Conservation (phyloP, 331 rosid species). For the Phaseolus coccineus region DNA sequence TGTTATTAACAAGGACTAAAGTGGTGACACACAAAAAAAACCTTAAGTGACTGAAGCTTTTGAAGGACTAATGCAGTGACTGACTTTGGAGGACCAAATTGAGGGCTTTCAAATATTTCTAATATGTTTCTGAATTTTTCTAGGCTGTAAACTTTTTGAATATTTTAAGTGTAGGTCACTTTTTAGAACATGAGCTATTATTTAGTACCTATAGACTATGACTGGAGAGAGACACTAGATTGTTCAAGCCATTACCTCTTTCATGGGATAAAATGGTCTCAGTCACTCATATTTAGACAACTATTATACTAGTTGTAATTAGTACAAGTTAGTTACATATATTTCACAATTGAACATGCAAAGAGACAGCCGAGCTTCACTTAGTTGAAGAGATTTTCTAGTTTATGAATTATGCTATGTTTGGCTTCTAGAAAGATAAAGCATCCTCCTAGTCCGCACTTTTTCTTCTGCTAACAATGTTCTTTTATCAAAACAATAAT, state of each 20-base stretch:
- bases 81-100: not conserved
- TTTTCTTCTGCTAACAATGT: not conserved
- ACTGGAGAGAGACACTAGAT: not conserved
- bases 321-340: not conserved
- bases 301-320: not conserved
- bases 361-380: not conserved
- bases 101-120: not conserved
- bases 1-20: not conserved
- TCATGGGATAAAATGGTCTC: constrained; percentile 19
- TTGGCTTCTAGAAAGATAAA: not conserved
- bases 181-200: not conserved
- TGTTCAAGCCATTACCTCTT: not conserved
- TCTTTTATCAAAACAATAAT: constrained; percentile 13
- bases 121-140: not conserved
- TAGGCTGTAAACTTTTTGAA: not conserved
- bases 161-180: not conserved
- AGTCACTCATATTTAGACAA: not conserved
- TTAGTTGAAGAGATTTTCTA: constrained; percentile 2
- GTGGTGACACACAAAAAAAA: not conserved
- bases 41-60: not conserved
- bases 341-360: not conserved
- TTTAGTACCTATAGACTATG: not conserved
- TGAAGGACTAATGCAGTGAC: not conserved
- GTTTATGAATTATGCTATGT: constrained; percentile 10
- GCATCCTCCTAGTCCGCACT: not conserved